A percentile compares a stretch with the other conserved stretches of the same genome.
Conservation (phyloP, 2,329 filamentous ascomycete genomes). For the Dendrostoma leiphaemia region DNA sequence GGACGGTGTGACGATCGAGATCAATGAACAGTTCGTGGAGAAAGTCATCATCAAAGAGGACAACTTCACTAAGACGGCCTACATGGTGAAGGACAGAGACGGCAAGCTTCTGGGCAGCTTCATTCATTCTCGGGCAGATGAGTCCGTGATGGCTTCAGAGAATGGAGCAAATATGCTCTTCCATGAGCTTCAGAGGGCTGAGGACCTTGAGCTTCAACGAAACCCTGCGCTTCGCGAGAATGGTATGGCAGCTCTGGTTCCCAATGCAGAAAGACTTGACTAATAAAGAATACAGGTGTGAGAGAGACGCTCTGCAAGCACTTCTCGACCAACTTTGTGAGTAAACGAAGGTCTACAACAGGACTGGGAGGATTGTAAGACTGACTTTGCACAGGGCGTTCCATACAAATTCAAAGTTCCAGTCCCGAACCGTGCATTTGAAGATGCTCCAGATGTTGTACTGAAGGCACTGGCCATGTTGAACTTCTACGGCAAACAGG, state of each 20-base stretch:
- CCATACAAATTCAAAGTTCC: conserved; percentile 62
- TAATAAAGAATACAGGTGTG: conserved; percentile 28
- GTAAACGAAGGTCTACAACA: conserved; percentile 18
- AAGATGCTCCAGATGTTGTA: conserved; percentile 45
- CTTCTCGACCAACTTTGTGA: conserved; percentile 52
- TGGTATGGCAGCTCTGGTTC: conserved; percentile 27
- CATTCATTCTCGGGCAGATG: conserved; percentile 40
- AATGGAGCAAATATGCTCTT: conserved; percentile 63
- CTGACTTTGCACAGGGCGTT: conserved; percentile 48
- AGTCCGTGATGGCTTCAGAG: conserved; percentile 36
- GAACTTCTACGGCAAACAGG: conserved; percentile 48
- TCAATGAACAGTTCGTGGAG: not conserved
- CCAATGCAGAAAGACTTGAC: conserved; percentile 12
- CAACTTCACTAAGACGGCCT: conserved; percentile 27
- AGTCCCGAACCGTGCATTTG: conserved; percentile 42
- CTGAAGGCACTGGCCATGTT: conserved; percentile 42
- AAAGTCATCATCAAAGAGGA: conserved; percentile 6
- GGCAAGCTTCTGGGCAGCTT: conserved; percentile 46
- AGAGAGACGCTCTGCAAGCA: conserved; percentile 48
- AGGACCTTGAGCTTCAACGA: conserved; percentile 39
- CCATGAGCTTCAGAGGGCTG: conserved; percentile 37
- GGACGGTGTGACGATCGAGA: not conserved
- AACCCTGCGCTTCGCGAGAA: conserved; percentile 33
- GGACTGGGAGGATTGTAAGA: not conserved
- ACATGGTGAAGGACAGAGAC: conserved; percentile 43